phyloP scores from a whole-genome alignment of 2,329 filamentous ascomycete species.

The Epichloe festucae region DNA sequence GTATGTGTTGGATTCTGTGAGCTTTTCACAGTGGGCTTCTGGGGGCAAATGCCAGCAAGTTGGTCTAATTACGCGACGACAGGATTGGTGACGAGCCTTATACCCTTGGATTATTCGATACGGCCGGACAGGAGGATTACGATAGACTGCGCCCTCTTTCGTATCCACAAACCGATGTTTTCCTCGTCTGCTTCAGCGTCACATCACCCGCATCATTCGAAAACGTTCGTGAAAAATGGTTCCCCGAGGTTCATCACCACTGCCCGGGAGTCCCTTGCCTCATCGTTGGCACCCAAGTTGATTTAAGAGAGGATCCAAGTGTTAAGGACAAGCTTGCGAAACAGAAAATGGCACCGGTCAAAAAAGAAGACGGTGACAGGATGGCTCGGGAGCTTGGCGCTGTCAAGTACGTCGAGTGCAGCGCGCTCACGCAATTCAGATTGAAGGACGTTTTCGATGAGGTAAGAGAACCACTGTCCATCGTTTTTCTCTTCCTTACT shows the following conservation, averaged over 20 bases:
- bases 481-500: neutral
- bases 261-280: slow-evolving; percentile 95
- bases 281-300: slow-evolving; percentile 94
- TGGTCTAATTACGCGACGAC: slow-evolving; percentile 9
- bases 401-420: slow-evolving; percentile 98
- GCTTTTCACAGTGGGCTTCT: neutral
- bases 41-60: neutral
- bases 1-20: slow-evolving; percentile 45
- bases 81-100: slow-evolving; percentile 99
- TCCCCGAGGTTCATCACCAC: slow-evolving; percentile 96
- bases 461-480: slow-evolving; percentile 38
- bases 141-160: slow-evolving; percentile 91
- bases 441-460: slow-evolving; percentile 99
- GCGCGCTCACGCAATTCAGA: slow-evolving; percentile 94
- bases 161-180: slow-evolving; percentile 96
- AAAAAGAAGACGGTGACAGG: slow-evolving; percentile 81
- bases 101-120: slow-evolving; percentile 94
- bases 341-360: slow-evolving; percentile 91
- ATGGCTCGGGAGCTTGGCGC: slow-evolving; percentile 98
- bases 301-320: slow-evolving; percentile 78
- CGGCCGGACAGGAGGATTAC: slow-evolving; percentile 98
- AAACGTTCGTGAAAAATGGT: slow-evolving; percentile 98
- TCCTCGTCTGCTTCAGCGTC: slow-evolving; percentile 97
- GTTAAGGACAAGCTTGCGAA: slow-evolving; percentile 86
- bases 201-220: slow-evolving; percentile 96